A percentile compares a stretch with the other conserved stretches of the same genome.
phyloP scores from a whole-genome alignment of 768 basidiomycete genomes.

The Hygrophoropsis aurantiaca region DNA sequence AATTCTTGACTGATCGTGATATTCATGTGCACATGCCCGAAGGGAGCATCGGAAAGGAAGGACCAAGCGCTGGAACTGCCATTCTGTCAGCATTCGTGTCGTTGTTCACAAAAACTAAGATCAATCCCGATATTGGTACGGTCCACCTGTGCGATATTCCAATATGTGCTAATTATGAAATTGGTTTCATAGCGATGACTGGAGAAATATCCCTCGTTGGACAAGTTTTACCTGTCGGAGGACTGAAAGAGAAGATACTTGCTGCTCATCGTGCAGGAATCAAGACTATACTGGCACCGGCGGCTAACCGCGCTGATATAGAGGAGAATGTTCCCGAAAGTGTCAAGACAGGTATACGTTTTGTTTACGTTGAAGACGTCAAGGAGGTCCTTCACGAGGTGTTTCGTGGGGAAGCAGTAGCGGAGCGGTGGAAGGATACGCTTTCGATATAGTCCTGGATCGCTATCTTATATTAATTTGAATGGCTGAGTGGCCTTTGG shows the following conservation, averaged over 20 bases:
- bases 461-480: conserved; percentile 7
- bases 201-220: conserved; percentile 97
- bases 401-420: conserved; percentile 62
- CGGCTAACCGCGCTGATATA: conserved; percentile 89
- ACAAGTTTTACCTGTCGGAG: conserved; percentile 94
- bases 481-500: not conserved
- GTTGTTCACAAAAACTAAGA: conserved; percentile 81
- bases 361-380: conserved; percentile 95
- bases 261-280: conserved; percentile 97
- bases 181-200: conserved; percentile 74
- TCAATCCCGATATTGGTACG: conserved; percentile 87
- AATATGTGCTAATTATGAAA: not conserved
- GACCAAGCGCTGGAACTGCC: conserved; percentile 95
- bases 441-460: conserved; percentile 27
- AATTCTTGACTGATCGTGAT: conserved; percentile 82
- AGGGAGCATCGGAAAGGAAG: conserved; percentile 91
- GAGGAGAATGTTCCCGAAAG: conserved; percentile 97
- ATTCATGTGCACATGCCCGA: conserved; percentile 98
- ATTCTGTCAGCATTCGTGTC: conserved; percentile 90
- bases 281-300: conserved; percentile 85
- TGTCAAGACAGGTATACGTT: conserved; percentile 91
- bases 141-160: not conserved
- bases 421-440: conserved; percentile 70
- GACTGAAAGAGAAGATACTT: conserved; percentile 93
- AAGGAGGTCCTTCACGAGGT: conserved; percentile 87